Percentiles rank a stretch among this genome's conserved stretches.
These are phyloP conservation scores for Umbelopsis sp. DNA, from an alignment of 371 early-diverging fungal species.

Conservation along the genomic window DNA sequence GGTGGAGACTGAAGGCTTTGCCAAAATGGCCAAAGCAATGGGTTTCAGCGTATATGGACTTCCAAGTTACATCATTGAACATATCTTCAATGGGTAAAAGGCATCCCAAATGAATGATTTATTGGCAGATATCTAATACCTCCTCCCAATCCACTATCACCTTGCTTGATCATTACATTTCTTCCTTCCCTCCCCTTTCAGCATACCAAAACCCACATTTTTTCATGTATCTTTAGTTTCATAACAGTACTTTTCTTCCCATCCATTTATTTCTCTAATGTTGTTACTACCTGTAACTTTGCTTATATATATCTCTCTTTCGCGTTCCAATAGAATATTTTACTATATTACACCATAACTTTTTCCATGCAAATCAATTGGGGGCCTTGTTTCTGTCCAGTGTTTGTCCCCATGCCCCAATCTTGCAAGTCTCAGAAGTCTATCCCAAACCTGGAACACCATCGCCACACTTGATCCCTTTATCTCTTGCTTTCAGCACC, in stretches of 20 bases:
- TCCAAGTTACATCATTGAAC: conserved; percentile 50
- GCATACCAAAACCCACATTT: background rate
- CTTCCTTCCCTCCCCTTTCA: background rate
- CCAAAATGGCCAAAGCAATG: conserved; percentile 64
- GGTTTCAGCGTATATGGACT: conserved; percentile 64
- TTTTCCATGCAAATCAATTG: background rate
- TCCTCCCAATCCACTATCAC: background rate
- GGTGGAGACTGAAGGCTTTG: conserved; percentile 76
- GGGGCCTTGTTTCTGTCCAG: no score
- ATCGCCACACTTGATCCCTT: no score
- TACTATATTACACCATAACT: background rate
- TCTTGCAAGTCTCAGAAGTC: no score
- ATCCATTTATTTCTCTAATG: background rate
- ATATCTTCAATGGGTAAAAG: conserved; percentile 22
- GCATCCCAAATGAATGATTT: background rate
- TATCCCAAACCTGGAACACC: no score
- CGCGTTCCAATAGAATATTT: background rate
- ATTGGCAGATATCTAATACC: background rate
- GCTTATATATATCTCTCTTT: conserved; percentile 13
- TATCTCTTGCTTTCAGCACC: background rate
- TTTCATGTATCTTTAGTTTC: background rate
- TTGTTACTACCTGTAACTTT: conserved; percentile 5
- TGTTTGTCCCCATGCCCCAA: no score
- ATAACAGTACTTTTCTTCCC: background rate
- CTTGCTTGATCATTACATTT: background rate